Evolutionary conservation across 768 basidiomycete species (phyloP).

Genomic region (Suillus lakei): DNA sequence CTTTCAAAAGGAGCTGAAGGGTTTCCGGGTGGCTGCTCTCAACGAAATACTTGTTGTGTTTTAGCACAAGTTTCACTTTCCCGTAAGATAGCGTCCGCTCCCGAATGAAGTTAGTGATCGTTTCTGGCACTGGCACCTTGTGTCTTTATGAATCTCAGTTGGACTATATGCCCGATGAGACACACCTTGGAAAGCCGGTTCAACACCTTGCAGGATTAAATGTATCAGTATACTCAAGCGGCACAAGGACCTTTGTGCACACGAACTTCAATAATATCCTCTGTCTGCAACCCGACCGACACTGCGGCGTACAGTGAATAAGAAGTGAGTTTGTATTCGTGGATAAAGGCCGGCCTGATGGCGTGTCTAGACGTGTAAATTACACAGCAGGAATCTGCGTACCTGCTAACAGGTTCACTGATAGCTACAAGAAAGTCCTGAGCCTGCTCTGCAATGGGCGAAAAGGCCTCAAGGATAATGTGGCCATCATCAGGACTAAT

Average conservation of each 20-base stretch:
- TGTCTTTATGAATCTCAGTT: slow-evolving; percentile 11
- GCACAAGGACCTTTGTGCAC: slow-evolving; percentile 6
- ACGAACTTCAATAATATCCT: slow-evolving; percentile 94
- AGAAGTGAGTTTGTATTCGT: slow-evolving; percentile 98
- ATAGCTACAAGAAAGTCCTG: slow-evolving; percentile 99
- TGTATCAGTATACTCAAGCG: slow-evolving; percentile 5
- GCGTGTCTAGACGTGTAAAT: slow-evolving; percentile 25
- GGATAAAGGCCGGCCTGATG: slow-evolving; percentile 91
- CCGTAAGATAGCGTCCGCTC: slow-evolving; percentile 96
- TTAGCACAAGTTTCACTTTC: slow-evolving; percentile 97
- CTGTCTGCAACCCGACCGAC: slow-evolving; percentile 95
- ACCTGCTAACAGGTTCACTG: slow-evolving; percentile 98
- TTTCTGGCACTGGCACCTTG: slow-evolving; percentile 91
- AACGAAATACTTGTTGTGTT: slow-evolving; percentile 97
- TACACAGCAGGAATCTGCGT: slow-evolving; percentile 44
- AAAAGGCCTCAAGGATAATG: slow-evolving; percentile 97
- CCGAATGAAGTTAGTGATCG: slow-evolving; percentile 85
- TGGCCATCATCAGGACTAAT: slow-evolving; percentile 91
- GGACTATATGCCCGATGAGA: slow-evolving; percentile 11
- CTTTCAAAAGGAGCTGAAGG: slow-evolving; percentile 84
- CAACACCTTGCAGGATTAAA: slow-evolving; percentile 56
- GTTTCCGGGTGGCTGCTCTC: slow-evolving; percentile 96
- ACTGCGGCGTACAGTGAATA: slow-evolving; percentile 99
- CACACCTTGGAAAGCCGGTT: slow-evolving; percentile 77
- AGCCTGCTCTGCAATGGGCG: slow-evolving; percentile 96